Percentiles rank a stretch among this genome's conserved stretches.
These are phyloP conservation scores for Colletotrichum chlorophyti DNA, from an alignment of 2,329 filamentous ascomycete genomes.

Conservation along the genomic window DNA sequence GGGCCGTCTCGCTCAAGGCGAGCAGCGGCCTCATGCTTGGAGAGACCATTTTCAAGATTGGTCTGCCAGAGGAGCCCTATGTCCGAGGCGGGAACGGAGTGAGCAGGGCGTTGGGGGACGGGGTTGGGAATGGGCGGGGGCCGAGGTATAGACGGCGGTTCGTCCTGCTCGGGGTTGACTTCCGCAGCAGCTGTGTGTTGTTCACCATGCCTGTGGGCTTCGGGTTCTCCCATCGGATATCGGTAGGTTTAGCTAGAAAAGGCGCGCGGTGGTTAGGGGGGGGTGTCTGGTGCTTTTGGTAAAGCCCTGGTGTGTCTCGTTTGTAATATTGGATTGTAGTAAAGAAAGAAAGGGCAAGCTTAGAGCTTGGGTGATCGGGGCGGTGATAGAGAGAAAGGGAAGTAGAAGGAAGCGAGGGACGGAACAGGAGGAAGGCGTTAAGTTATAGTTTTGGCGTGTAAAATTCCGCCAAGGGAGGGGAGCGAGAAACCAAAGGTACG, in stretches of 20 bases:
- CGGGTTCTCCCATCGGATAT: slow-evolving; percentile 33
- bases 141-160: slow-evolving; percentile 30
- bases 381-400: slow-evolving; percentile 17
- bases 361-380: slow-evolving; percentile 25
- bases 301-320: slow-evolving; percentile 13
- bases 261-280: background rate
- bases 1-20: slow-evolving; percentile 71
- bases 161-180: slow-evolving; percentile 32
- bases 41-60: slow-evolving; percentile 65
- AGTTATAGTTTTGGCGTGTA: slow-evolving; percentile 21
- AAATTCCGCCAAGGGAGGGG: slow-evolving; percentile 20
- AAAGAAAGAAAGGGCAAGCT: slow-evolving; percentile 22
- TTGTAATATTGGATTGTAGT: slow-evolving; percentile 3
- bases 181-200: slow-evolving; percentile 31
- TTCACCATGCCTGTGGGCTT: slow-evolving; percentile 31
- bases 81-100: slow-evolving; percentile 34
- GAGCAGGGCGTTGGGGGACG: slow-evolving; percentile 31
- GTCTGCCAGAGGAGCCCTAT: slow-evolving; percentile 47
- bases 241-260: slow-evolving; percentile 26
- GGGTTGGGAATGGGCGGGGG: slow-evolving; percentile 25
- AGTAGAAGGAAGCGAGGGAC: background rate
- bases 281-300: slow-evolving; percentile 23
- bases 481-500: too few species aligned
- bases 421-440: slow-evolving; percentile 16
- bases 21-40: slow-evolving; percentile 65